Evolutionary conservation across 441 rosid species (phyloP).

Genomic region (Adansonia rubrostipa): DNA sequence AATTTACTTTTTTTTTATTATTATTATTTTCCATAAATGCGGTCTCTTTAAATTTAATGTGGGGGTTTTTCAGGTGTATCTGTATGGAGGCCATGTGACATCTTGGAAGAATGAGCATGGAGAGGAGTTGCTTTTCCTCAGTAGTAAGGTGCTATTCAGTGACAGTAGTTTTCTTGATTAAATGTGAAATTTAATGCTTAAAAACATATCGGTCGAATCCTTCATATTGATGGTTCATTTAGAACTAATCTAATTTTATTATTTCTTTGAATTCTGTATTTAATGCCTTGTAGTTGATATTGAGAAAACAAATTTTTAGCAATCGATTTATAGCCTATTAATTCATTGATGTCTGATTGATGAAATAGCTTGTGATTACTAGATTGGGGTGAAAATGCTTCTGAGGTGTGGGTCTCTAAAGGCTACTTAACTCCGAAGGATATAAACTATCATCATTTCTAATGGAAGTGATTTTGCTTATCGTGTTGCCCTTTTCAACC

Average conservation of each 20-base stretch:
- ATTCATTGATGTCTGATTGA: not conserved
- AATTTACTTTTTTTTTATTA: not conserved
- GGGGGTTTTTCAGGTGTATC: constrained; percentile 49
- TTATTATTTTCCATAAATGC: not conserved
- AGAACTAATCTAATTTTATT: not conserved
- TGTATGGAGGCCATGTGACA: constrained; percentile 73
- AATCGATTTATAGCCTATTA: not conserved
- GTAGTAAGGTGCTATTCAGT: constrained; percentile 56
- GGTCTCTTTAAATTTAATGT: not conserved
- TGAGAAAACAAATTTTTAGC: not conserved
- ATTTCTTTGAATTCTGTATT: not conserved
- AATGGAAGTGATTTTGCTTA: not conserved
- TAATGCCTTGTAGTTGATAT: not conserved
- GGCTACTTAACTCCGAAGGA: not conserved
- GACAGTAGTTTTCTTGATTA: constrained; percentile 7
- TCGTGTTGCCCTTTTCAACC: not conserved
- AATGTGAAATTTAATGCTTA: not conserved
- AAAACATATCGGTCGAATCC: not conserved
- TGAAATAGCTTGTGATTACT: not conserved
- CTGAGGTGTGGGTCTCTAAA: not conserved
- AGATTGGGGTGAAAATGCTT: not conserved
- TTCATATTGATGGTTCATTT: not conserved
- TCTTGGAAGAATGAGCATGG: constrained; percentile 79
- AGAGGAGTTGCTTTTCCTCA: constrained; percentile 70
- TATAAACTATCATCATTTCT: not conserved